phyloP scores from a whole-genome alignment of 371 early-diverging fungal genomes.

The Lichtheimia ramosa region DNA sequence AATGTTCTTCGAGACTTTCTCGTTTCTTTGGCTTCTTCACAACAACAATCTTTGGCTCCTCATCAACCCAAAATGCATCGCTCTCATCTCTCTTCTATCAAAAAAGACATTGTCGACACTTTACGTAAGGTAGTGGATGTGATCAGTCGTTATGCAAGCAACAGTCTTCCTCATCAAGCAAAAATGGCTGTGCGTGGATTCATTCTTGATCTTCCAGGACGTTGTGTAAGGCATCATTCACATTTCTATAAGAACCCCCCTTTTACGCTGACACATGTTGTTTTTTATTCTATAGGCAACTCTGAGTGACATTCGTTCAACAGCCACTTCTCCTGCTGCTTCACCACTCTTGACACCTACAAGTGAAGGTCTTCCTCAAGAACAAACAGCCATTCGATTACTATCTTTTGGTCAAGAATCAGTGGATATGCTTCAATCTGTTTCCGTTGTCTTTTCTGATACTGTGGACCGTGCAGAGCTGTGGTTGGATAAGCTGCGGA shows the following conservation, averaged over 20 bases:
- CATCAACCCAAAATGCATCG: conserved; percentile 3
- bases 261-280: neutral
- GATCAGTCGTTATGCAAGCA: conserved; percentile 84
- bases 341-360: conserved; percentile 37
- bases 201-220: conserved; percentile 79
- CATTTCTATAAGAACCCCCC: too few species aligned
- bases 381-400: conserved; percentile 35
- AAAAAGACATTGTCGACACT: conserved; percentile 82
- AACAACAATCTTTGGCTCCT: neutral
- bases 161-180: conserved; percentile 84
- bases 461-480: conserved; percentile 79
- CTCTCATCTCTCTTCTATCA: conserved; percentile 55
- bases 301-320: conserved; percentile 34
- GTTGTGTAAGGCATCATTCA: conserved; percentile 60
- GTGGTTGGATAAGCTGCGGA: conserved; percentile 63
- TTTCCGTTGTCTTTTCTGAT: conserved; percentile 74
- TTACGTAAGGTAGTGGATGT: conserved; percentile 86
- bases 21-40: conserved; percentile 48
- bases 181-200: conserved; percentile 80
- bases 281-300: conserved; percentile 19
- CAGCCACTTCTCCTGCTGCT: conserved; percentile 42
- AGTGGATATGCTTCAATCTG: conserved; percentile 74
- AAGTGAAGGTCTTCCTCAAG: conserved; percentile 14
- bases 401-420: conserved; percentile 81
- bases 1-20: conserved; percentile 64